Evolutionary conservation across 2,329 filamentous ascomycete species (phyloP), one percentile per base, ranked within the genome.

Genomic region (Fusarium denticulatum): DNA sequence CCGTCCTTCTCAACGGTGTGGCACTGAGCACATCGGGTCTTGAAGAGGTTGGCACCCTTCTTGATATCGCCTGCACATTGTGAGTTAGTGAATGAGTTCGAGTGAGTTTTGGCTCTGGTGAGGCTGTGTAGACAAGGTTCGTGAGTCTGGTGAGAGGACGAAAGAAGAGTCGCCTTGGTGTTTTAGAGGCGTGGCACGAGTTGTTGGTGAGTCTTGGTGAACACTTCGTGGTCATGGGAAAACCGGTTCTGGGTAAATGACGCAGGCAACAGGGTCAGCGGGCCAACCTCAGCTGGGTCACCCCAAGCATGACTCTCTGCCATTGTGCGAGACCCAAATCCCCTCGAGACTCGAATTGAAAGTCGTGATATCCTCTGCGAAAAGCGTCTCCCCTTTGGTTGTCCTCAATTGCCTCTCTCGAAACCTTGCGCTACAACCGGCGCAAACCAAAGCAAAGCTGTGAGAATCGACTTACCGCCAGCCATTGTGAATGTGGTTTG

Each of bases 11-110:
- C 95, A 84, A 97, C 88, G 86, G 94, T 98, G 90, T 99, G 96
- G 93, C 96, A 99, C 89, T 98, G 95, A 78, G 94, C 93, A 89
- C 96, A 99, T 85, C 96, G 93, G 79, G 95, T 98, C 92, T 98
- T 97, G 94, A 98, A 98, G 84, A 98, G 94, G 89, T 92, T 94
- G 86, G 95, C 96, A 90, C 96, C 96, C 93, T 98, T 98, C 89
- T 95, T 95, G 82, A 88, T 82, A 86, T 98, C 95, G 89, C 95
- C 96, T 95, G 97, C 58, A 39, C 72, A 61, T n/a, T 36, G 32
- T 47, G 53, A 72, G 56, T 84, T 76, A 84, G 83, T 67, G 46
- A 39, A 57, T 30, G 34, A 43, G 52, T n/a, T 14, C 43, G 22
- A 42, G 39, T 42, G 36, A 61, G 39, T 30, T 28, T n/a, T 28